These are phyloP conservation scores for Calonectria fujianensis DNA, from an alignment of 2,329 filamentous ascomycete species.

Conservation along the genomic window DNA sequence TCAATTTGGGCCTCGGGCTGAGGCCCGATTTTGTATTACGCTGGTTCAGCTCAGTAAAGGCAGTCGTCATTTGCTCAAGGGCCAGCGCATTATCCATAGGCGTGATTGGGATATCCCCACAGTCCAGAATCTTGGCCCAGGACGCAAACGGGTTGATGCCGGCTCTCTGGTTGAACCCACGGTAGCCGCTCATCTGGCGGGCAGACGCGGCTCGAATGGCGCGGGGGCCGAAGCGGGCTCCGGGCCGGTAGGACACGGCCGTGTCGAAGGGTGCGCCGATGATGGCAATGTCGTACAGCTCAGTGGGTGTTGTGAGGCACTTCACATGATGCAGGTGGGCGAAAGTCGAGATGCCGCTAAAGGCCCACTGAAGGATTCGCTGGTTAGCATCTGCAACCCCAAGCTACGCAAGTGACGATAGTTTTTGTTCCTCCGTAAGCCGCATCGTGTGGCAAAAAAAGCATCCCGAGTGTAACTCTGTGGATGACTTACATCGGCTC, in stretches of 20 bases:
- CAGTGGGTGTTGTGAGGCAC: slow-evolving; percentile 77
- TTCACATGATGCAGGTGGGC: slow-evolving; percentile 80
- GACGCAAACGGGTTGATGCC: slow-evolving; percentile 85
- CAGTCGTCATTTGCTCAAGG: slow-evolving; percentile 84
- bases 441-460: not conserved
- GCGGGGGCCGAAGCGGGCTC: slow-evolving; percentile 86
- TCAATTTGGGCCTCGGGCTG: slow-evolving; percentile 68
- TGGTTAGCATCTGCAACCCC: not conserved
- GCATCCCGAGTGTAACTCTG: not conserved
- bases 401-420: not conserved
- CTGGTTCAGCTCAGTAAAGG: slow-evolving; percentile 75
- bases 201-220: slow-evolving; percentile 87
- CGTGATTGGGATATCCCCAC: slow-evolving; percentile 88
- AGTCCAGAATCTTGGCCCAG: slow-evolving; percentile 87
- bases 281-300: slow-evolving; percentile 79
- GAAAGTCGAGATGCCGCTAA: slow-evolving; percentile 82
- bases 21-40: slow-evolving; percentile 63
- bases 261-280: slow-evolving; percentile 82
- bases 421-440: not conserved
- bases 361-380: slow-evolving; percentile 57
- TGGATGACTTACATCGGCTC: slow-evolving; percentile 19
- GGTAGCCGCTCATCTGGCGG: slow-evolving; percentile 80
- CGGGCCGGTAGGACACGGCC: slow-evolving; percentile 67
- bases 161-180: slow-evolving; percentile 84
- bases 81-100: slow-evolving; percentile 88